Evolutionary conservation across 805 yeast genomes (phyloP), one percentile per base, ranked within the genome.

Genomic region (Pichia nakasei): DNA sequence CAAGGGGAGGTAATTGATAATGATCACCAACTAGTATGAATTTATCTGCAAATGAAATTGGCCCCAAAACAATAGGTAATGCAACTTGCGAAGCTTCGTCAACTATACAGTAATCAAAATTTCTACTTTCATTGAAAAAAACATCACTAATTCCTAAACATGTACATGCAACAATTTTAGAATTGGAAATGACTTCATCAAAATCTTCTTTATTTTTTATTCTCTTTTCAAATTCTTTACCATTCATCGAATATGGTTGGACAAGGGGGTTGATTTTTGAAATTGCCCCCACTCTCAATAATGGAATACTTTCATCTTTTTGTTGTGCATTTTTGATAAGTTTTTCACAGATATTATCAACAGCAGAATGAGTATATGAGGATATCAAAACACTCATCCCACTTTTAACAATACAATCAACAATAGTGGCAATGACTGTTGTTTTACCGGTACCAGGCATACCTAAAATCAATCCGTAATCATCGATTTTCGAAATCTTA

Each of bases 401-500:
- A 38, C 72, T 70, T 1, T 64, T 62, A 3, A 80, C 82, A 24
- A 93, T 58, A 35, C 74, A 66, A 45, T 73, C 70, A 36, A 89
- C 81, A 17, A 93, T 55, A 38, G 81, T 79, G 0, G 94, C 83
- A 43, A 93, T 88, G 0, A 89, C 84, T 0, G 97, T 87, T 2
- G 96, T 87, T 56, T 87, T 87, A 9, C 96, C 98, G 0, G 97
- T 93, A 4, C 98, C 98, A 0, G 98, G 98, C 98, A 93, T 93
- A 0, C 98, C 98, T 47, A 91, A 65, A 18, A 93, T 75, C 53
- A 93, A 67, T 4, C 89, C 70, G 57, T 85, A 93, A 57, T 89
- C 95, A 42, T 78, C 59, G 0, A 93, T 73, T 15, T 70, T 60
- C 39, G 87, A 57, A 0, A 80, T 85, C 47, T 70, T 75, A 15